Conservation (phyloP, 257 asterid species). For the Solanum arcanum region DNA sequence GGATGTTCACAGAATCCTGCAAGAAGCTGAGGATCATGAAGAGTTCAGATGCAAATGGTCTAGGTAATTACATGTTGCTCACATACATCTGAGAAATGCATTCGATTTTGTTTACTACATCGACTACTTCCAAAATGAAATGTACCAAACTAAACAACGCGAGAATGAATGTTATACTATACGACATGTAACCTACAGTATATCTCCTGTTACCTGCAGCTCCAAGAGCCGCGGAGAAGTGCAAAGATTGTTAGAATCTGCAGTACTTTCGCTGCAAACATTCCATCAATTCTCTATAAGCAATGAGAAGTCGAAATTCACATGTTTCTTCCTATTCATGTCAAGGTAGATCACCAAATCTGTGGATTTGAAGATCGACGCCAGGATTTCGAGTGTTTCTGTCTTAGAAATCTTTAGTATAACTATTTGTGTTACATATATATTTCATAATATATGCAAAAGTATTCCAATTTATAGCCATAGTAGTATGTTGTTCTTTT, state of each 20-base stretch:
- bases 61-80: slow-evolving; percentile 10
- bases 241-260: slow-evolving; percentile 11
- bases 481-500: not conserved
- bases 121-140: not conserved
- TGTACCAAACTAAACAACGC: not conserved
- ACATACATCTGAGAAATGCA: not conserved
- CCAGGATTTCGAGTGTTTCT: not conserved
- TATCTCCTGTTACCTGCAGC: slow-evolving; percentile 6
- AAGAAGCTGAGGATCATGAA: slow-evolving; percentile 34
- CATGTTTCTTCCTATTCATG: not conserved
- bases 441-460: not conserved
- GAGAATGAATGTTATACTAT: not conserved
- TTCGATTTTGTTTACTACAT: not conserved
- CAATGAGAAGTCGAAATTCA: not conserved
- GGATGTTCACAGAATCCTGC: slow-evolving; percentile 32
- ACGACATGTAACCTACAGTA: not conserved
- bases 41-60: slow-evolving; percentile 31
- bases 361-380: not conserved
- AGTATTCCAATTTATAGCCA: not conserved
- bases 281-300: not conserved
- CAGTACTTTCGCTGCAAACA: not conserved
- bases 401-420: not conserved
- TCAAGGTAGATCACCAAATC: not conserved
- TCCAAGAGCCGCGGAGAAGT: slow-evolving; percentile 18
- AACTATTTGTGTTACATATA: not conserved